phyloP scores from a whole-genome alignment of 306 rosid genomes.

The Cucumis cinereus region DNA sequence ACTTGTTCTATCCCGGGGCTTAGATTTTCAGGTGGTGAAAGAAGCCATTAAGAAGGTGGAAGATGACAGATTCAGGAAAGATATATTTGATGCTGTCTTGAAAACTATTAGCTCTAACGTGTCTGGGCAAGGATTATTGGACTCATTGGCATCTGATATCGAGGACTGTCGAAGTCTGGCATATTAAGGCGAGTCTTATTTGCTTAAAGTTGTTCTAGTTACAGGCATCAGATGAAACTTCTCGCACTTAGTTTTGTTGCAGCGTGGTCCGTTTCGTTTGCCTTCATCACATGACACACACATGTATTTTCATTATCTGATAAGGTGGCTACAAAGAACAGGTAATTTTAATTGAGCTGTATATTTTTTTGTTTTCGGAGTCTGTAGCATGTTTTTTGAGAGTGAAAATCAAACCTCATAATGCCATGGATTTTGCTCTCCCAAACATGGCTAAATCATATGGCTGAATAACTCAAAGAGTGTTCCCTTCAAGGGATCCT shows the following conservation, averaged over 20 bases:
- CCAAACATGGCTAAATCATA: constrained; percentile 24
- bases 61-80: constrained; percentile 41
- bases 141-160: constrained; percentile 70
- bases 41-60: constrained; percentile 64
- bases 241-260: constrained; percentile 4
- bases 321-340: constrained; percentile 47
- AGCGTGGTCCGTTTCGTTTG: constrained; percentile 3
- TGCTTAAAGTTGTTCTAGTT: constrained; percentile 11
- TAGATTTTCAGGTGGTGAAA: constrained; percentile 59
- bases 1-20: constrained; percentile 36
- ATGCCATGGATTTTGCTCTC: constrained; percentile 62
- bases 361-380: constrained; percentile 53
- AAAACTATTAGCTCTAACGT: constrained; percentile 30
- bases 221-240: constrained; percentile 27
- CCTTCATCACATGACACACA: constrained; percentile 26
- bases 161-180: constrained; percentile 62
- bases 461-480: constrained; percentile 34
- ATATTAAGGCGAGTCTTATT: background rate
- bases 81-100: constrained; percentile 32
- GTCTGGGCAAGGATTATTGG: constrained; percentile 49
- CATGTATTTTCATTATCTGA: constrained; percentile 47
- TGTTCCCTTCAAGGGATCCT: constrained; percentile 41
- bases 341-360: constrained; percentile 65
- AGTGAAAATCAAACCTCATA: constrained; percentile 25
- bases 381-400: constrained; percentile 49